Conservation (phyloP, 129 eudicot genomes). For the Flaveria robusta region DNA sequence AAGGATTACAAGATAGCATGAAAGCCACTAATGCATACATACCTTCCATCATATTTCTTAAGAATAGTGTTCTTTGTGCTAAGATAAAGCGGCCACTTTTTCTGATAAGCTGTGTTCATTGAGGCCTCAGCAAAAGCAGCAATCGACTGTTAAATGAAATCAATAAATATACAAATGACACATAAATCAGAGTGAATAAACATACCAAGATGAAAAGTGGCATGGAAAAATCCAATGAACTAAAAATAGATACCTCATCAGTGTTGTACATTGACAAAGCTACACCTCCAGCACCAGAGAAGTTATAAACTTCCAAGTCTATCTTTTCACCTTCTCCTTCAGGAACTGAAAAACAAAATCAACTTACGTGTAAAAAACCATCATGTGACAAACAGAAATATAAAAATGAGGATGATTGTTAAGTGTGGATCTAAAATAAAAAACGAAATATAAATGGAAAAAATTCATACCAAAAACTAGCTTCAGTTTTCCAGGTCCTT, state of each 20-base stretch:
- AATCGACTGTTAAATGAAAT: constrained; percentile 40
- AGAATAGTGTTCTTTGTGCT: constrained; percentile 50
- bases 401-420: not conserved
- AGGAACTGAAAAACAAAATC: not conserved
- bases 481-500: constrained; percentile 85
- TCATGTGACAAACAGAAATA: not conserved
- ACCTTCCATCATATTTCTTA: constrained; percentile 70
- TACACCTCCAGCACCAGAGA: constrained; percentile 19
- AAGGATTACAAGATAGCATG: not conserved
- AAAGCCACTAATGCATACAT: constrained; percentile 5
- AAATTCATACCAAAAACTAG: constrained; percentile 62
- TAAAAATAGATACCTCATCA: constrained; percentile 4
- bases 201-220: not conserved
- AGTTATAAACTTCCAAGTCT: constrained; percentile 21
- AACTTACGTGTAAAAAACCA: not conserved
- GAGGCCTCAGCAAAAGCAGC: constrained; percentile 69
- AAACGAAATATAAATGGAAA: not conserved
- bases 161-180: not conserved
- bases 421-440: not conserved
- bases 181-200: not conserved
- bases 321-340: constrained; percentile 22
- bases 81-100: constrained; percentile 76
- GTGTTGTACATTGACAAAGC: constrained; percentile 28
- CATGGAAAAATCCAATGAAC: not conserved
- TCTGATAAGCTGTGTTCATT: constrained; percentile 58